Evolutionary conservation across 2,329 filamentous ascomycete genomes (phyloP).

Genomic region (Rhinocladiella similis): DNA sequence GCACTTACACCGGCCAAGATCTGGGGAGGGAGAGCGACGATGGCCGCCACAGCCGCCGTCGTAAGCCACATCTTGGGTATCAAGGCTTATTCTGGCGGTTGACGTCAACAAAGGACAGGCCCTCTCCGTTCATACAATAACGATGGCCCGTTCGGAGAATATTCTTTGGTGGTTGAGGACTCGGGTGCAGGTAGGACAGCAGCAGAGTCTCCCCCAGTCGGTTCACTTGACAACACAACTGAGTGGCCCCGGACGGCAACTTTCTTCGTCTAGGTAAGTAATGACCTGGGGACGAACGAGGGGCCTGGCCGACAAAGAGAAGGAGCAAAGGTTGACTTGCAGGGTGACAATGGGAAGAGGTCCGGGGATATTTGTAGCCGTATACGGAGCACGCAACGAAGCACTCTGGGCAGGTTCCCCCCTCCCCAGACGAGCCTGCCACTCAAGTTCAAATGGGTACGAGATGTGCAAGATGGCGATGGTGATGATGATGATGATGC

Average conservation of each 20-base stretch:
- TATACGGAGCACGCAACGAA: too few species aligned
- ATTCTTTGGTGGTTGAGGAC: neutral
- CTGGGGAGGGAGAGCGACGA: constrained; percentile 13
- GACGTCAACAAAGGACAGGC: constrained; percentile 6
- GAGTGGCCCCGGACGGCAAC: too few species aligned
- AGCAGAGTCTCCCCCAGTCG: neutral
- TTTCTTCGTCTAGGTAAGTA: too few species aligned
- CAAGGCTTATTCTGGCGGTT: neutral
- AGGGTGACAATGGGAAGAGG: too few species aligned
- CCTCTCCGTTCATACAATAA: too few species aligned
- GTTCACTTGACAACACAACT: too few species aligned
- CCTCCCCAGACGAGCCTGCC: neutral
- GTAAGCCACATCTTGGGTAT: constrained; percentile 20
- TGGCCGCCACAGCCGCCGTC: constrained; percentile 18
- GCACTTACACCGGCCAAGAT: constrained; percentile 20
- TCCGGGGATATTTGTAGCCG: too few species aligned
- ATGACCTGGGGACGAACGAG: too few species aligned
- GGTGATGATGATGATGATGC: neutral
- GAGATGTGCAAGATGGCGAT: neutral
- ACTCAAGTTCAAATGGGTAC: neutral
- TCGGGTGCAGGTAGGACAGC: neutral
- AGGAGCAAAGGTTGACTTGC: too few species aligned
- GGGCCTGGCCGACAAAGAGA: too few species aligned
- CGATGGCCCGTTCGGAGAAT: too few species aligned
- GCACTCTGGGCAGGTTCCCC: too few species aligned